These are phyloP conservation scores for Saturnispora galanensis DNA, from an alignment of 805 yeast genomes.

Conservation along the genomic window DNA sequence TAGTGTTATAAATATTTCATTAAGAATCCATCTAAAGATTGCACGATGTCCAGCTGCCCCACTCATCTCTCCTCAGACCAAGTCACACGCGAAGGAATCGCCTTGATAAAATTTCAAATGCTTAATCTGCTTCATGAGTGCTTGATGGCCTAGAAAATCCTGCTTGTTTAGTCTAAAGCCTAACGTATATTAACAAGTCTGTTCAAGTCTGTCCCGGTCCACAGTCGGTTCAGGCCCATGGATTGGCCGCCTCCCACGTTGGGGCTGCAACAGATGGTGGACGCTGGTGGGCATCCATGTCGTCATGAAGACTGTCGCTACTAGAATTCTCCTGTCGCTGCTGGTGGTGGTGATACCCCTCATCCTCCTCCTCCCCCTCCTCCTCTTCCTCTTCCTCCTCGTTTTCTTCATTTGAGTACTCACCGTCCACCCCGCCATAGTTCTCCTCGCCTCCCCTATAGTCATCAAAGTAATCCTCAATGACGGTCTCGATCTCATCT, in stretches of 20 bases:
- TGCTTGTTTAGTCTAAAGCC: no score
- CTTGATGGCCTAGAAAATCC: no score
- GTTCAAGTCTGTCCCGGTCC: no score
- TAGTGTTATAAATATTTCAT: no score
- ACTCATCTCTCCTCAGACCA: no score
- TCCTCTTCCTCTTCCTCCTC: neutral
- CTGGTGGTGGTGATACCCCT: slow-evolving; percentile 1
- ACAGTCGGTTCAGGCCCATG: slow-evolving; percentile 37
- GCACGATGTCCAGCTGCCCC: no score
- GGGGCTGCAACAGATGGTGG: slow-evolving; percentile 28
- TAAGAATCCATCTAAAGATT: no score
- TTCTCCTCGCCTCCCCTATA: slow-evolving; percentile 16
- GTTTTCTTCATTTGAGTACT: slow-evolving; percentile 7
- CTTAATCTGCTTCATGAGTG: no score
- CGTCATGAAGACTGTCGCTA: slow-evolving; percentile 28
- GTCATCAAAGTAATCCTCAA: slow-evolving; percentile 31
- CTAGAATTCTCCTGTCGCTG: slow-evolving; percentile 24
- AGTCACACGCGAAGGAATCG: no score
- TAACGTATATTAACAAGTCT: no score
- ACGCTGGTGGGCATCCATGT: slow-evolving; percentile 39
- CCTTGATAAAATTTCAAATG: no score
- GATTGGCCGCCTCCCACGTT: slow-evolving; percentile 37
- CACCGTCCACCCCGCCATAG: slow-evolving; percentile 11
- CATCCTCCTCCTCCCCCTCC: slow-evolving; percentile 9
- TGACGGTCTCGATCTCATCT: slow-evolving; percentile 64